phyloP scores from a whole-genome alignment of 2,329 filamentous ascomycete species.

The Spiromastix sp. region DNA sequence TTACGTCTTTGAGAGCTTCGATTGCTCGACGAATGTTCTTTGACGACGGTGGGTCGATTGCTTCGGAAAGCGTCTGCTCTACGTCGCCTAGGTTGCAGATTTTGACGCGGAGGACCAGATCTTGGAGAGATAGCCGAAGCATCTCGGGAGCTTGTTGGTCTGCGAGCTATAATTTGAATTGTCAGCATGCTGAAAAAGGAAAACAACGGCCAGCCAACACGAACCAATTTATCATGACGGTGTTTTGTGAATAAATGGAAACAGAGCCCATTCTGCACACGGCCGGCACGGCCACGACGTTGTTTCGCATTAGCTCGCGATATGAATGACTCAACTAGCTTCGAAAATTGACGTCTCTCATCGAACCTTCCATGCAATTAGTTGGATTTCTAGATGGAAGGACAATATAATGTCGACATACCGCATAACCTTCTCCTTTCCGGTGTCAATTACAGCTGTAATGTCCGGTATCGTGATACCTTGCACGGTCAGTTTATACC shows the following conservation, averaged over 20 bases:
- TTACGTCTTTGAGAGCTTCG: slow-evolving; percentile 85
- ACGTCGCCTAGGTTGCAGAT: slow-evolving; percentile 94
- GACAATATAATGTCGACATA: slow-evolving; percentile 10
- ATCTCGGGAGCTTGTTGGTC: slow-evolving; percentile 96
- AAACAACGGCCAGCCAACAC: slow-evolving; percentile 5
- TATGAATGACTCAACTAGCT: slow-evolving; percentile 88
- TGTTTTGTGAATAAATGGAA: slow-evolving; percentile 93
- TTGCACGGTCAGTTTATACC: slow-evolving; percentile 3
- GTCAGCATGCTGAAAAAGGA: slow-evolving; percentile 1
- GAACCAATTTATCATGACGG: slow-evolving; percentile 62
- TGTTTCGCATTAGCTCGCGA: slow-evolving; percentile 94
- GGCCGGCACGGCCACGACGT: slow-evolving; percentile 80
- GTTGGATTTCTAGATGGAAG: not conserved
- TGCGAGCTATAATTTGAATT: slow-evolving; percentile 49
- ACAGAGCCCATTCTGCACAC: slow-evolving; percentile 89
- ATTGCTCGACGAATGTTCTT: slow-evolving; percentile 92
- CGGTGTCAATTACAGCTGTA: slow-evolving; percentile 91
- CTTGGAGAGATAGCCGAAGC: slow-evolving; percentile 84
- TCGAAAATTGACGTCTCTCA: slow-evolving; percentile 80
- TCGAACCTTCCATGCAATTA: slow-evolving; percentile 55
- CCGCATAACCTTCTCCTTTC: slow-evolving; percentile 91
- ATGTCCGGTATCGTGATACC: slow-evolving; percentile 93
- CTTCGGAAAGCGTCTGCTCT: slow-evolving; percentile 77
- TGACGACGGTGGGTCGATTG: slow-evolving; percentile 77
- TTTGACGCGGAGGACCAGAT: slow-evolving; percentile 90